Evolutionary conservation across 176 grass and related monocot species (phyloP).

Genomic region (Tuctoria greenei): DNA sequence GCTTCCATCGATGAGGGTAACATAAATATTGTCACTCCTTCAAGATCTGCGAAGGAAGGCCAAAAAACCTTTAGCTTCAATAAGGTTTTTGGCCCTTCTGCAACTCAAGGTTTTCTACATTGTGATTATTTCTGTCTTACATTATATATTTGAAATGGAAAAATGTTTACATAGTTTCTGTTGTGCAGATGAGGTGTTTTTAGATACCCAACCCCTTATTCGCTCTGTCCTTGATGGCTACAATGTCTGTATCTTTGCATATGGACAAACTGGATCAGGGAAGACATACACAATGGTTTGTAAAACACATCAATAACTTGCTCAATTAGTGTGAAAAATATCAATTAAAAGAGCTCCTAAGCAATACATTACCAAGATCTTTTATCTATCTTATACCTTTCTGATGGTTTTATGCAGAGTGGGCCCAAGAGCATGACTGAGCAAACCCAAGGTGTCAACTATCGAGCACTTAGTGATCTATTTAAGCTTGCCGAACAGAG

Average conservation of each 20-base stretch:
- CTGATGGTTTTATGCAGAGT: conserved; percentile 62
- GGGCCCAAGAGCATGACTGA: conserved; percentile 88
- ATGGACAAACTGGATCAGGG: conserved; percentile 98
- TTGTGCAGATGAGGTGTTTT: conserved; percentile 84
- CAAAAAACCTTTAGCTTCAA: conserved; percentile 82
- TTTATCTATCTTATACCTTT: conserved; percentile 22
- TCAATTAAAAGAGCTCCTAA: conserved; percentile 6
- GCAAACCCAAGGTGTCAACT: conserved; percentile 91
- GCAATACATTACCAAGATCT: background rate
- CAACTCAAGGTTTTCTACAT: conserved; percentile 74
- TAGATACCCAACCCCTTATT: conserved; percentile 94
- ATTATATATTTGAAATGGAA: conserved; percentile 5
- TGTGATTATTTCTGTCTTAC: conserved; percentile 6
- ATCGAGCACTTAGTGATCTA: conserved; percentile 83
- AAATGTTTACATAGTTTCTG: conserved; percentile 21
- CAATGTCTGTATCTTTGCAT: conserved; percentile 99
- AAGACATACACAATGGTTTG: conserved; percentile 98
- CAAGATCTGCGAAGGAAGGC: conserved; percentile 84
- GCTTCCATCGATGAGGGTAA: conserved; percentile 83
- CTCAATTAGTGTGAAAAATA: conserved; percentile 9
- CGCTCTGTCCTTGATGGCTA: conserved; percentile 97
- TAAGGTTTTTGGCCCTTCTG: conserved; percentile 92
- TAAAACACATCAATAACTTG: conserved; percentile 13
- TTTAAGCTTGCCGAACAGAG: conserved; percentile 93
- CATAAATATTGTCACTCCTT: conserved; percentile 73